phyloP scores from a whole-genome alignment of 495 filamentous ascomycete species.

The Lasiosphaeria miniovina region DNA sequence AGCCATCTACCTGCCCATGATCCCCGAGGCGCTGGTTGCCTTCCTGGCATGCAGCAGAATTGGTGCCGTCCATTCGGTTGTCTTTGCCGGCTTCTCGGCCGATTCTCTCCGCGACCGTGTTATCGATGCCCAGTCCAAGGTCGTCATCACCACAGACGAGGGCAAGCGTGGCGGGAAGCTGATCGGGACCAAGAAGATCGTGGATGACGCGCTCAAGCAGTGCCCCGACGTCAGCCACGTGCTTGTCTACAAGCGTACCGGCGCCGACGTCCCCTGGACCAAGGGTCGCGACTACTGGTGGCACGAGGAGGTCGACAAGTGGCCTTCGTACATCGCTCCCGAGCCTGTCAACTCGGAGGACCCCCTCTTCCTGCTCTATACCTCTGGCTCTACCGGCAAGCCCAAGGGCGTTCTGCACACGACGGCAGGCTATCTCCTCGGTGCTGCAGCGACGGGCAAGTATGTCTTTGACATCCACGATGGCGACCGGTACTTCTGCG shows the following conservation, averaged over 20 bases:
- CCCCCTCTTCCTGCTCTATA: slow-evolving; percentile 96
- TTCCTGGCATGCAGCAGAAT: slow-evolving; percentile 91
- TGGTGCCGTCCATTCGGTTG: slow-evolving; percentile 95
- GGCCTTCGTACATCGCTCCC: slow-evolving; percentile 82
- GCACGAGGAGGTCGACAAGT: slow-evolving; percentile 97
- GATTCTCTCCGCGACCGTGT: slow-evolving; percentile 97
- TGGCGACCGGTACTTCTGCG: slow-evolving; percentile 91
- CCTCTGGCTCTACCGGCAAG: slow-evolving; percentile 95
- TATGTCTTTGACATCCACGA: slow-evolving; percentile 99
- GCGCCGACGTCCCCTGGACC: slow-evolving; percentile 88
- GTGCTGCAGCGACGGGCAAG: slow-evolving; percentile 90
- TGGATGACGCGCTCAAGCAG: slow-evolving; percentile 96
- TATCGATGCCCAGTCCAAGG: slow-evolving; percentile 80
- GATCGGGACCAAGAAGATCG: slow-evolving; percentile 98
- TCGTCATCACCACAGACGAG: slow-evolving; percentile 96
- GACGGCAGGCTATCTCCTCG: slow-evolving; percentile 89
- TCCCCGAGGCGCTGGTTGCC: slow-evolving; percentile 89
- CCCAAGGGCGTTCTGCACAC: slow-evolving; percentile 99
- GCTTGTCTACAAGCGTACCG: slow-evolving; percentile 93
- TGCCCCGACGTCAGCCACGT: slow-evolving; percentile 85
- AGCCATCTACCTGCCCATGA: slow-evolving; percentile 97
- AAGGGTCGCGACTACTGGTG: slow-evolving; percentile 91
- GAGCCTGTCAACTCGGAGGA: slow-evolving; percentile 90
- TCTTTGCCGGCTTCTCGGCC: slow-evolving; percentile 97
- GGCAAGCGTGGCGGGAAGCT: slow-evolving; percentile 96